phyloP scores from a whole-genome alignment of 139 green algal genomes.

The Chlorella sp. region DNA sequence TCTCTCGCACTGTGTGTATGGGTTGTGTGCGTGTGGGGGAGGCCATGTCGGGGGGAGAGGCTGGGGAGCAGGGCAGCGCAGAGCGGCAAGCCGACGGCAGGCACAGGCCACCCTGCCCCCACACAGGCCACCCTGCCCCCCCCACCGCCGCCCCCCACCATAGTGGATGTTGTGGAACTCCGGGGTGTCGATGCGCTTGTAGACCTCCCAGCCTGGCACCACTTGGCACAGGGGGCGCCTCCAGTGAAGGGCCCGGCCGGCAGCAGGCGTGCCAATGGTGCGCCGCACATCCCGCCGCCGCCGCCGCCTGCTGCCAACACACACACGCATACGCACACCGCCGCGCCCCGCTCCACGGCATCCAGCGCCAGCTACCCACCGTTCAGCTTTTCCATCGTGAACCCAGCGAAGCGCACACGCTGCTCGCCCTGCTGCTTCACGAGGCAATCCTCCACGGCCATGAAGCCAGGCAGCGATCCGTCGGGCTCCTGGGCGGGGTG shows the following conservation, averaged over 20 bases:
- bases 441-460: constrained; percentile 23
- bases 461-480: constrained; percentile 33
- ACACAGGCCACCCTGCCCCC: too few relatives aligned
- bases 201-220: constrained; percentile 27
- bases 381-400: constrained; percentile 41
- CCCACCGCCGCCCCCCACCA: neutral
- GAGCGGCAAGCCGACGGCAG: too few relatives aligned
- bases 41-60: neutral
- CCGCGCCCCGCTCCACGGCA: neutral
- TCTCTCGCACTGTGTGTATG: constrained; percentile 36
- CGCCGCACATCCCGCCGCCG: neutral
- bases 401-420: constrained; percentile 17
- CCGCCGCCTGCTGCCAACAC: too few relatives aligned
- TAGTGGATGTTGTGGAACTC: constrained; percentile 47
- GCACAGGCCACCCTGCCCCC: too few relatives aligned
- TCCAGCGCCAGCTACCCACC: constrained; percentile 8
- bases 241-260: neutral
- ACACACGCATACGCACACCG: neutral
- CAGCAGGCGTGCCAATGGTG: neutral
- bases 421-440: constrained; percentile 1
- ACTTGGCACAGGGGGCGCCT: neutral
- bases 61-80: too few relatives aligned
- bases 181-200: constrained; percentile 30
- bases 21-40: too few relatives aligned
- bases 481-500: too few relatives aligned